These are phyloP conservation scores for Collybiopsis luxurians DNA, from an alignment of 768 basidiomycete genomes.

Conservation along the genomic window DNA sequence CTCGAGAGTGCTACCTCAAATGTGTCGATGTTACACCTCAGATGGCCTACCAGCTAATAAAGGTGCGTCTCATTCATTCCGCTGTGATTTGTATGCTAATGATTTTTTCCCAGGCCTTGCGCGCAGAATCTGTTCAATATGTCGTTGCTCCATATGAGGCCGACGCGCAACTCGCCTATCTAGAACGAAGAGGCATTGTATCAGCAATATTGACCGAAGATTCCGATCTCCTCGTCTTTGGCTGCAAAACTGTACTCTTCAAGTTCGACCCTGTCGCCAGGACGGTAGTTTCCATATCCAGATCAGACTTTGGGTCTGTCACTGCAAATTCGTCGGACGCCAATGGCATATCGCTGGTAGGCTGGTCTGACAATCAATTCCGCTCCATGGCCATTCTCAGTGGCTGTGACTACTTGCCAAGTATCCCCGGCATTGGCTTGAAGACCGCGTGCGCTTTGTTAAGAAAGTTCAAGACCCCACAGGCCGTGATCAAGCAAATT, in stretches of 20 bases:
- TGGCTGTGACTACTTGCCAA: conserved; percentile 91
- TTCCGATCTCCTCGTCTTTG: conserved; percentile 96
- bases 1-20: conserved; percentile 86
- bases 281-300: conserved; percentile 66
- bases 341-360: conserved; percentile 71
- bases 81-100: no score
- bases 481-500: conserved; percentile 75
- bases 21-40: conserved; percentile 94
- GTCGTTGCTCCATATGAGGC: conserved; percentile 98
- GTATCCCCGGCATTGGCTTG: conserved; percentile 87
- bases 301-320: conserved; percentile 64
- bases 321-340: conserved; percentile 41
- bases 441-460: conserved; percentile 89
- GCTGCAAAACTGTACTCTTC: conserved; percentile 90
- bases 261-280: conserved; percentile 75
- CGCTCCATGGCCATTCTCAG: conserved; percentile 91
- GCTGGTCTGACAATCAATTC: conserved; percentile 91
- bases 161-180: conserved; percentile 92
- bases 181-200: conserved; percentile 79
- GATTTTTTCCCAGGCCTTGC: conserved; percentile 69
- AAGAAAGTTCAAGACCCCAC: conserved; percentile 81
- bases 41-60: conserved; percentile 97
- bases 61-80: conserved; percentile 49
- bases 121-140: conserved; percentile 76
- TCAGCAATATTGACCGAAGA: conserved; percentile 97